Conservation (phyloP, 257 asterid species). For the Nicotiana paniculata region DNA sequence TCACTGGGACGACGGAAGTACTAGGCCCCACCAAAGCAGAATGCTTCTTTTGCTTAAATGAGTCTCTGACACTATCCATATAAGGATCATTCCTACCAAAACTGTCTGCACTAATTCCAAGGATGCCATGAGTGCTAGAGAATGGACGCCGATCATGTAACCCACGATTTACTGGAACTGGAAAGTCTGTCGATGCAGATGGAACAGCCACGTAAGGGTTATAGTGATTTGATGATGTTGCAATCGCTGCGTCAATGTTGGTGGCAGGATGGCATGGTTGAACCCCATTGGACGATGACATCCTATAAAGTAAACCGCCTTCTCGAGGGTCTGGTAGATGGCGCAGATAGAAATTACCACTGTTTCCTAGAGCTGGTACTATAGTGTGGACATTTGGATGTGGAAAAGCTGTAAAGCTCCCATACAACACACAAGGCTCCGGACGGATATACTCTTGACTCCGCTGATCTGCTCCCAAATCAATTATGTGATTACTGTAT, state of each 20-base stretch:
- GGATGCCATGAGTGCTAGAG: conserved; percentile 20
- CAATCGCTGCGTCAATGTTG: conserved; percentile 28
- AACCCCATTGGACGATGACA: conserved; percentile 36
- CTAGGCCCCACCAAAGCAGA: conserved; percentile 49
- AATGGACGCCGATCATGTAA: conserved; percentile 35
- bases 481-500: conserved; percentile 36
- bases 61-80: conserved; percentile 40
- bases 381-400: conserved; percentile 37
- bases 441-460: conserved; percentile 47
- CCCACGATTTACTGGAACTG: conserved; percentile 47
- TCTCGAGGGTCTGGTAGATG: conserved; percentile 54
- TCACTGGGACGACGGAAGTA: conserved; percentile 39
- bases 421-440: conserved; percentile 53
- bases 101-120: conserved; percentile 24
- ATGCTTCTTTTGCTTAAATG: conserved; percentile 52
- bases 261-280: conserved; percentile 42
- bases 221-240: conserved; percentile 49
- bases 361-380: conserved; percentile 34
- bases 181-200: conserved; percentile 45
- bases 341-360: conserved; percentile 32
- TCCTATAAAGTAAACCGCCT: conserved; percentile 39
- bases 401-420: conserved; percentile 42
- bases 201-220: conserved; percentile 52
- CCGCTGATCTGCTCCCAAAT: conserved; percentile 51
- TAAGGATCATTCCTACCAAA: conserved; percentile 35